A percentile compares a stretch with the other conserved stretches of the same genome.
Evolutionary conservation across 1,139 yeast genomes (phyloP).

Genomic region (Blastobotrys elegans): DNA sequence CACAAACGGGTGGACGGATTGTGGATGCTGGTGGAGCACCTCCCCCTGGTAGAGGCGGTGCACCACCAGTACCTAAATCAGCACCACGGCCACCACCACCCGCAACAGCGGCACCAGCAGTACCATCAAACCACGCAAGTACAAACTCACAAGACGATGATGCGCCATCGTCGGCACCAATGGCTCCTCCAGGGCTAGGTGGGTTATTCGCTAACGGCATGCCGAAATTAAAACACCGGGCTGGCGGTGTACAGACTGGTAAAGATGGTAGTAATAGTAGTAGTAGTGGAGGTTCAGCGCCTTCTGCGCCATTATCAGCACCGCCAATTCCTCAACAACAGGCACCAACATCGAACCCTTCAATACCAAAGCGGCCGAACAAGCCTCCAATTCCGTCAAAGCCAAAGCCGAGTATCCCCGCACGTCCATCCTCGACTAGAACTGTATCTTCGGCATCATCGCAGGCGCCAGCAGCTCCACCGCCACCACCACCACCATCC

Average conservation of each 20-base stretch:
- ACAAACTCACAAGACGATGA: not conserved
- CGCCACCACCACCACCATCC: slow-evolving; percentile 23
- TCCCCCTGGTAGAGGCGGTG: slow-evolving; percentile 27
- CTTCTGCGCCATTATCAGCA: slow-evolving; percentile 15
- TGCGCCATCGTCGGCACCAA: slow-evolving; percentile 18
- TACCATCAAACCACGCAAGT: slow-evolving; percentile 21
- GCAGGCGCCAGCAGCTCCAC: slow-evolving; percentile 18
- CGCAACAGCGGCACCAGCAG: slow-evolving; percentile 20
- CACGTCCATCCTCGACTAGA: slow-evolving; percentile 5
- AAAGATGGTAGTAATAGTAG: slow-evolving; percentile 24
- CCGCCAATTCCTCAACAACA: slow-evolving; percentile 5
- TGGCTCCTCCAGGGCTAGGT: slow-evolving; percentile 65
- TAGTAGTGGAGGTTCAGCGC: slow-evolving; percentile 15
- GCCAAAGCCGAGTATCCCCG: slow-evolving; percentile 11
- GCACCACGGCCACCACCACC: slow-evolving; percentile 12
- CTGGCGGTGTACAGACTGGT: slow-evolving; percentile 44
- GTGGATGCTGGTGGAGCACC: slow-evolving; percentile 22
- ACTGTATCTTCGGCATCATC: not conserved
- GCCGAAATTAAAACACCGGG: slow-evolving; percentile 65
- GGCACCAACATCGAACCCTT: slow-evolving; percentile 17
- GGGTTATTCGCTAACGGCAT: slow-evolving; percentile 83
- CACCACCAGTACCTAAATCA: slow-evolving; percentile 36
- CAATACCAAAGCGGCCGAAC: slow-evolving; percentile 20
- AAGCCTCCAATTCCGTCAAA: slow-evolving; percentile 7
- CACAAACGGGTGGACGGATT: slow-evolving; percentile 41